Conservation (phyloP, 176 grass and related monocot species). For the Elymus sibiricus region DNA sequence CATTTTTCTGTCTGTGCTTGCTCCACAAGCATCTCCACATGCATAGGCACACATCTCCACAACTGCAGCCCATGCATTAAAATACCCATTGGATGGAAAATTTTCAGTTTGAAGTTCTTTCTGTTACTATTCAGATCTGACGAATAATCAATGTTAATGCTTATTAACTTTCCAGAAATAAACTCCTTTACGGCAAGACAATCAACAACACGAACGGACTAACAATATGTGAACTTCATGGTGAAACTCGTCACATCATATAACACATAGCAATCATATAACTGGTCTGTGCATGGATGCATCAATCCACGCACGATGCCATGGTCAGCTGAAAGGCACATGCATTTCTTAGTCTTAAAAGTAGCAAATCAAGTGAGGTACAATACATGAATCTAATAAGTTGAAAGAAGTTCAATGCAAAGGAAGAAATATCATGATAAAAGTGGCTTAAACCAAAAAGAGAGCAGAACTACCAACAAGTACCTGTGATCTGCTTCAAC, state of each 20-base stretch:
- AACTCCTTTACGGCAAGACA: neutral
- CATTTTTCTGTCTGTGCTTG: constrained; percentile 9
- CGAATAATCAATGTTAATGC: neutral
- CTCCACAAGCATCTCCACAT: constrained; percentile 6
- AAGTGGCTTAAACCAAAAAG: constrained; percentile 14
- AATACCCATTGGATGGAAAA: constrained; percentile 10
- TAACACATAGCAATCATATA: constrained; percentile 2
- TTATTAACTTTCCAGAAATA: neutral
- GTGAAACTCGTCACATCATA: constrained; percentile 1
- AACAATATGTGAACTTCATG: neutral
- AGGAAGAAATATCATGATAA: neutral
- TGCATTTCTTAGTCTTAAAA: neutral
- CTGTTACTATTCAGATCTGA: neutral
- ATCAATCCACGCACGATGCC: neutral
- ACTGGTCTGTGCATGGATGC: neutral
- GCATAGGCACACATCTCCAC: constrained; percentile 9
- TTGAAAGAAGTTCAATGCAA: constrained; percentile 14
- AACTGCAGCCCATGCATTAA: constrained; percentile 1
- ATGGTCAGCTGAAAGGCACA: neutral
- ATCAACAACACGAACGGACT: neutral
- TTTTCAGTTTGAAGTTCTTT: neutral
- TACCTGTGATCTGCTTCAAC: constrained; percentile 70
- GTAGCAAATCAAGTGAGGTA: neutral
- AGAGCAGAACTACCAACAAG: constrained; percentile 2
- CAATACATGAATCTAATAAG: neutral